Conservation (phyloP, 805 yeast species). For the Lachancea mirantina region DNA sequence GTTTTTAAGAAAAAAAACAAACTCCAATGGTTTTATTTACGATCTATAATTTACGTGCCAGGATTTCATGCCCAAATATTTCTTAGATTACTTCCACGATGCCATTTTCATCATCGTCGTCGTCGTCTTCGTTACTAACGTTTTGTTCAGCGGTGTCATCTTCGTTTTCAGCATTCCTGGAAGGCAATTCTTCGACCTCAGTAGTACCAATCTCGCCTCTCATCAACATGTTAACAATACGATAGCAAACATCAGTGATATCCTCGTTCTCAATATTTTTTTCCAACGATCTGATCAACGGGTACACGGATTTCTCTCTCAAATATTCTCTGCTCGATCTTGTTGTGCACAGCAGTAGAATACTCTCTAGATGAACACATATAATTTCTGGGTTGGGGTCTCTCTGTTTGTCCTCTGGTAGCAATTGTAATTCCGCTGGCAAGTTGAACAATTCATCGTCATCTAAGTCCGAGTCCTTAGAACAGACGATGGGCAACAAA, state of each 20-base stretch:
- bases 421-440: slow-evolving; percentile 80
- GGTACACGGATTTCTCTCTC: slow-evolving; percentile 78
- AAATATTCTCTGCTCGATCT: slow-evolving; percentile 63
- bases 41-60: neutral
- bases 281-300: slow-evolving; percentile 80
- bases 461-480: slow-evolving; percentile 60
- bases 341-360: slow-evolving; percentile 74
- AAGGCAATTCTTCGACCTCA: slow-evolving; percentile 41
- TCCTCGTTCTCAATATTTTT: slow-evolving; percentile 43
- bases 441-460: slow-evolving; percentile 81
- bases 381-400: slow-evolving; percentile 65
- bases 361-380: slow-evolving; percentile 68
- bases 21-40: neutral
- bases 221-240: slow-evolving; percentile 84
- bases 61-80: slow-evolving; percentile 1
- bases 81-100: slow-evolving; percentile 32
- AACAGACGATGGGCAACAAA: slow-evolving; percentile 71
- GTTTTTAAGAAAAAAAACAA: too few relatives aligned
- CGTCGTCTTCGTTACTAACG: slow-evolving; percentile 19
- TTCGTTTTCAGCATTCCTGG: slow-evolving; percentile 43
- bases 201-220: slow-evolving; percentile 65
- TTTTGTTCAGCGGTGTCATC: slow-evolving; percentile 31
- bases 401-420: slow-evolving; percentile 66
- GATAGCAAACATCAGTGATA: slow-evolving; percentile 66
- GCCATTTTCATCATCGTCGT: slow-evolving; percentile 17